Conservation (phyloP, 2,329 filamentous ascomycete species). For the Xylaria sp. region DNA sequence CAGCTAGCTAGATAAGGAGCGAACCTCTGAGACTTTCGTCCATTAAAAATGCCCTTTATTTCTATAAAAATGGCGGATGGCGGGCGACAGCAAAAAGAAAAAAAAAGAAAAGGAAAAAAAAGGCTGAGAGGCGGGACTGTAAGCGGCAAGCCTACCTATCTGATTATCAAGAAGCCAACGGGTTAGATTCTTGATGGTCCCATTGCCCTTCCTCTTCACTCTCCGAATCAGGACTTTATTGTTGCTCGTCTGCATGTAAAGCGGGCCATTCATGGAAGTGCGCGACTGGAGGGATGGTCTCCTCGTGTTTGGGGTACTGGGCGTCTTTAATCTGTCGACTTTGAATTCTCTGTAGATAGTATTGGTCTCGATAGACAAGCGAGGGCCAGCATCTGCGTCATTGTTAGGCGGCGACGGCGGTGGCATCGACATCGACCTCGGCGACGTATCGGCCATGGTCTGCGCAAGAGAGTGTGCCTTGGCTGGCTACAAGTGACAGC, state of each 20-base stretch:
- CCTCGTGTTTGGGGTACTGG: slow-evolving; percentile 43
- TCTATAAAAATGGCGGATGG: too few relatives aligned
- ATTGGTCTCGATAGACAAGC: slow-evolving; percentile 35
- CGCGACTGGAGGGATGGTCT: slow-evolving; percentile 47
- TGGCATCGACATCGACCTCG: slow-evolving; percentile 4
- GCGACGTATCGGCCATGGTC: slow-evolving; percentile 35
- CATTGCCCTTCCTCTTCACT: slow-evolving; percentile 70
- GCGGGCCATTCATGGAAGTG: slow-evolving; percentile 64
- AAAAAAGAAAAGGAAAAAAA: background rate
- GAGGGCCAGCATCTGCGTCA: slow-evolving; percentile 37
- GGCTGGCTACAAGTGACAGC: slow-evolving; percentile 8
- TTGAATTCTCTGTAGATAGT: slow-evolving; percentile 31
- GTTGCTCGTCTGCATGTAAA: slow-evolving; percentile 67
- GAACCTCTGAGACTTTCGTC: background rate
- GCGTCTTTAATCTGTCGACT: slow-evolving; percentile 47
- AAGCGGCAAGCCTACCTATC: slow-evolving; percentile 67
- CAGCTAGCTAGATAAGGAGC: slow-evolving; percentile 32
- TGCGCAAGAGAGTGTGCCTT: slow-evolving; percentile 2
- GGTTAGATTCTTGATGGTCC: slow-evolving; percentile 69
- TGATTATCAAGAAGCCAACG: slow-evolving; percentile 82
- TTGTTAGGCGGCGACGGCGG: slow-evolving; percentile 28
- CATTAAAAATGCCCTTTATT: too few relatives aligned
- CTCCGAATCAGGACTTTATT: slow-evolving; percentile 67
- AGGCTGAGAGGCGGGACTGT: background rate
- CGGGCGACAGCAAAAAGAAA: too few relatives aligned